Conservation (phyloP, 2,329 filamentous ascomycete species). For the Graphilbum ipis-grandicollis region DNA sequence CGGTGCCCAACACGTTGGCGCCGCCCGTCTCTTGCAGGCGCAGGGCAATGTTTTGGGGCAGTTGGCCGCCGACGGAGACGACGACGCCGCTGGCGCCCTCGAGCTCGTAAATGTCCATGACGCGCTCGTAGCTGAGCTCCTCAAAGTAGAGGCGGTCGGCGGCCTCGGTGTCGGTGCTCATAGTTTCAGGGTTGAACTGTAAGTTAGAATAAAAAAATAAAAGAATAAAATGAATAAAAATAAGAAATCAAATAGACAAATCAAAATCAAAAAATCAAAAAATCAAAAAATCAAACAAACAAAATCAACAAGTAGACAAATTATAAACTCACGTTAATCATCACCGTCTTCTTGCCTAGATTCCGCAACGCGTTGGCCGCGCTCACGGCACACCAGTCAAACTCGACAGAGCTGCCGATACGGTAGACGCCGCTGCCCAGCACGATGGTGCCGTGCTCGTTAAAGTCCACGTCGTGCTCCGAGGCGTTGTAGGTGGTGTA, state of each 20-base stretch:
- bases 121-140: slow-evolving; percentile 76
- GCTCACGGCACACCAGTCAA: slow-evolving; percentile 96
- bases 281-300: too few species aligned
- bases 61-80: slow-evolving; percentile 87
- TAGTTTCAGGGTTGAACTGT: slow-evolving; percentile 70
- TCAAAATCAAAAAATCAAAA: too few species aligned
- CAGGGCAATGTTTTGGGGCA: slow-evolving; percentile 94
- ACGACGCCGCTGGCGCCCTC: slow-evolving; percentile 77
- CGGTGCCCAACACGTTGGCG: slow-evolving; percentile 80
- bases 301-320: too few species aligned
- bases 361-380: slow-evolving; percentile 80
- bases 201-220: slow-evolving; percentile 7
- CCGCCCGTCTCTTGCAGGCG: slow-evolving; percentile 81
- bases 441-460: slow-evolving; percentile 90
- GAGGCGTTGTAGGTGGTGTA: slow-evolving; percentile 92
- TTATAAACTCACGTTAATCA: slow-evolving; percentile 48
- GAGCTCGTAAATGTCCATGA: slow-evolving; percentile 84
- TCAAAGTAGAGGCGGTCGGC: slow-evolving; percentile 93
- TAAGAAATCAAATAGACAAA: too few species aligned
- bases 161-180: slow-evolving; percentile 83
- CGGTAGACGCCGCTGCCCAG: slow-evolving; percentile 91
- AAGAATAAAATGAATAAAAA: too few species aligned
- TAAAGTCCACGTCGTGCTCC: slow-evolving; percentile 67
- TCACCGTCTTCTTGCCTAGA: slow-evolving; percentile 79
- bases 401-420: slow-evolving; percentile 94